Conservation (phyloP, 2,329 filamentous ascomycete species). For the Neopestalotiopsis rosae region DNA sequence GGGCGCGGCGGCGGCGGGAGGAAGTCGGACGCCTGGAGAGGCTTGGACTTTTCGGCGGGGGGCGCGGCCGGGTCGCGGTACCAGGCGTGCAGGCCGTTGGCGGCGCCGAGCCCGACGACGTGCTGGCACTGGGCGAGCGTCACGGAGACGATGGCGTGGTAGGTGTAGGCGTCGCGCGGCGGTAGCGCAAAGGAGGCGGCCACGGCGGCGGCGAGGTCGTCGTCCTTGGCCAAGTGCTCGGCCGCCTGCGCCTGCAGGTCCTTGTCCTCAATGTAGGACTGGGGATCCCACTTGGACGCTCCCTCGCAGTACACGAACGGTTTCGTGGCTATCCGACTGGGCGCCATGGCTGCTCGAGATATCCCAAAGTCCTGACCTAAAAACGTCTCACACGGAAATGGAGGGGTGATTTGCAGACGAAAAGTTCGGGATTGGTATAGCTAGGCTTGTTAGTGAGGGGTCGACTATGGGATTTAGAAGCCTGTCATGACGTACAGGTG, state of each 20-base stretch:
- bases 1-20: constrained; percentile 54
- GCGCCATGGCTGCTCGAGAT: constrained; percentile 24
- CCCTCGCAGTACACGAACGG: constrained; percentile 49
- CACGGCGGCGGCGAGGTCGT: constrained; percentile 51
- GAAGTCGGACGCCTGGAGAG: constrained; percentile 26
- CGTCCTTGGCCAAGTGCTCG: constrained; percentile 40
- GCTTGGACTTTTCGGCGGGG: constrained; percentile 29
- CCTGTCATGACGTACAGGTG: background rate
- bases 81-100: constrained; percentile 55
- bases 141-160: constrained; percentile 57
- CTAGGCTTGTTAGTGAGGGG: background rate
- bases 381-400: background rate
- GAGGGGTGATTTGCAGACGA: background rate
- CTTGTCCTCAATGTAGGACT: constrained; percentile 43
- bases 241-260: constrained; percentile 44
- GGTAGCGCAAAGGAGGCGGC: constrained; percentile 50
- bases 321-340: constrained; percentile 20
- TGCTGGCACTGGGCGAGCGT: constrained; percentile 54
- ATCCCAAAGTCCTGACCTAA: background rate
- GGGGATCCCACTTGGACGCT: constrained; percentile 49
- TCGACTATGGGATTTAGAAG: background rate
- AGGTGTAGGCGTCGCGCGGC: constrained; percentile 51
- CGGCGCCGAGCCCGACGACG: constrained; percentile 47
- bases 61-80: constrained; percentile 43
- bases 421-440: background rate